phyloP scores from a whole-genome alignment of 2,329 filamentous ascomycete genomes.

The Setomelanomma holmii region DNA sequence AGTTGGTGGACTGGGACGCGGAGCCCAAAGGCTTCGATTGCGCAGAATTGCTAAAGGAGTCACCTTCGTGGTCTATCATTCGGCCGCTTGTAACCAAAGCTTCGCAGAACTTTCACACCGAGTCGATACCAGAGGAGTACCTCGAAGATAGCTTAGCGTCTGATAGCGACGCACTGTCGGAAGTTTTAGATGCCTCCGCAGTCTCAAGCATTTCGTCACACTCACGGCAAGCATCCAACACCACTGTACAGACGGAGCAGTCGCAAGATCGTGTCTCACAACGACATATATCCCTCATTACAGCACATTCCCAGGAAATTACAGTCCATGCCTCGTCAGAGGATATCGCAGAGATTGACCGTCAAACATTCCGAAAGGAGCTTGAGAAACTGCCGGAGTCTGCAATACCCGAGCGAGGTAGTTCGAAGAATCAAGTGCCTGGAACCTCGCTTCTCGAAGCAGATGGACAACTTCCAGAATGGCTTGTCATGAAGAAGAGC shows the following conservation, averaged over 20 bases:
- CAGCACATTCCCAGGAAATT: conserved; percentile 34
- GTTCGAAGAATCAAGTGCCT: conserved; percentile 2
- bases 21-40: conserved; percentile 27
- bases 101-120: conserved; percentile 21
- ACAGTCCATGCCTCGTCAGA: conserved; percentile 27
- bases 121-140: conserved; percentile 32
- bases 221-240: conserved; percentile 31
- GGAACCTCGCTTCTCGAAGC: background rate
- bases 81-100: conserved; percentile 30
- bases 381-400: conserved; percentile 8
- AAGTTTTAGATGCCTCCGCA: conserved; percentile 20
- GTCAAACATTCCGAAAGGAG: conserved; percentile 22
- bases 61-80: conserved; percentile 41
- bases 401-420: conserved; percentile 11
- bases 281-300: background rate
- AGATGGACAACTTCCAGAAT: conserved; percentile 12
- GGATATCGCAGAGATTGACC: conserved; percentile 28
- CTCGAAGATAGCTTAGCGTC: conserved; percentile 25
- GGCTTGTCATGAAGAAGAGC: conserved; percentile 17
- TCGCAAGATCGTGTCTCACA: conserved; percentile 33
- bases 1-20: conserved; percentile 41
- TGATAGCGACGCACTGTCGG: conserved; percentile 23
- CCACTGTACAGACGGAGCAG: conserved; percentile 8
- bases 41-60: conserved; percentile 38
- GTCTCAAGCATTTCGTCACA: conserved; percentile 27